Base-by-base conservation (phyloP, 768 basidiomycete species). In the Postia placenta region DNA sequence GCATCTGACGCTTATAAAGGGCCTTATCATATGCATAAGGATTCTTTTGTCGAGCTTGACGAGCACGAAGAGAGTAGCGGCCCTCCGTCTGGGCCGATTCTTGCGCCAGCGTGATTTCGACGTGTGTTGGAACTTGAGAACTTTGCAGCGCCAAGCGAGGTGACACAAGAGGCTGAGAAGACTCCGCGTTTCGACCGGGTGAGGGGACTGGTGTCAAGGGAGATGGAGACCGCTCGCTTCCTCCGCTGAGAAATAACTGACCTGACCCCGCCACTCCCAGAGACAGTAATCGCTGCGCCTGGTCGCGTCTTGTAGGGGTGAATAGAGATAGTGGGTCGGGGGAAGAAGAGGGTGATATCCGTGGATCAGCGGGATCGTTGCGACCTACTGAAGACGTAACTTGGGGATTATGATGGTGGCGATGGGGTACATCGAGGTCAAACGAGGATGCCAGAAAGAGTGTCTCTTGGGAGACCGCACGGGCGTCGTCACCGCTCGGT, bases 1-100 rank as follows among this genome's bases (percentile, higher is more conserved):
- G 70, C 53, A 88, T 63, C 44, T 74, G 70, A 12, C 64, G 62
- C 48, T 77, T 73, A 60, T 88, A 88, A 30, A 64, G 35, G 11
- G 67, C 36, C 45, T 75, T 67, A 50, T 88, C 85, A 27, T 73
- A 72, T 11, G 69, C 71, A 56, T 82, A 89, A 1, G 87, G 87
- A 11, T 76, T 72, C 14, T 80, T 51, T 58, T 89, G 87, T 17
- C 73, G 68, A 30, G 72, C 62, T 26, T 74, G 67, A 19, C 87
- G 76, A 40, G 60, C 56, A 28, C 86, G 80, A 30, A 87, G 66
- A 0, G 76, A 65, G 60, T 85, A 85, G 26, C 81, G 55, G 25
- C 52, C 56, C 17, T 46, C 51, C 17, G 39, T 38, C 5, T 48
- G 41, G 1, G 42, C 49, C 4, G 28, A 46, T 19, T 39, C 38